phyloP scores from a whole-genome alignment of 176 grass and related monocot genomes.

The Triticum aestivum region IWGSC_CS_RefSeq_v2.1 NC_057810.1:654499191-654499690 shows the following conservation, averaged over 20 bases:
- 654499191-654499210: conserved; percentile 49
- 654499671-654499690: too few species aligned
- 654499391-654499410: conserved; percentile 64
- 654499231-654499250: conserved; percentile 22
- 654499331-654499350: conserved; percentile 39
- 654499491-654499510: conserved; percentile 89
- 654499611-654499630: too few species aligned
- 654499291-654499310: background rate
- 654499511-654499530: conserved; percentile 59
- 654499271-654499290: background rate
- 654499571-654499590: conserved; percentile 44
- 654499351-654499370: conserved; percentile 61
- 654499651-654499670: too few species aligned
- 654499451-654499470: conserved; percentile 43
- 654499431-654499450: conserved; percentile 61
- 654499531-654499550: background rate
- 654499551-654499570: conserved; percentile 52
- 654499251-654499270: conserved; percentile 47
- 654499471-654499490: conserved; percentile 63
- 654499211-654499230: conserved; percentile 40
- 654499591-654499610: background rate
- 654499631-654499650: too few species aligned
- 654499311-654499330: conserved; percentile 1
- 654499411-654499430: conserved; percentile 61
- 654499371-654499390: conserved; percentile 68